Base-by-base conservation (phyloP, 2,329 filamentous ascomycete species). In the Nemania serpens region DNA sequence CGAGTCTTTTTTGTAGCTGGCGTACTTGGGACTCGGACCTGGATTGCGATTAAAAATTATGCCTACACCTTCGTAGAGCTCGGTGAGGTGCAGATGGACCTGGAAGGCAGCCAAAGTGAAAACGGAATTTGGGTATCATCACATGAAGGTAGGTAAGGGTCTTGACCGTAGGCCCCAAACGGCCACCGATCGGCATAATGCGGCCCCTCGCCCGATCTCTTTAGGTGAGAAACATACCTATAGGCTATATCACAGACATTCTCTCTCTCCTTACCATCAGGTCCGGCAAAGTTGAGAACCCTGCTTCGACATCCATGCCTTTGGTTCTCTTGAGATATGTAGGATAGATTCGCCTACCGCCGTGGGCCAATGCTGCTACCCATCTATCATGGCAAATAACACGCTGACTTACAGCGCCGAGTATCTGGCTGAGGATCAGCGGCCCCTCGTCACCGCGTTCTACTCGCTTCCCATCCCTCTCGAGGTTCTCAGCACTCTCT, bases 391-490 rank as follows among this genome's bases (percentile, higher is more conserved):
- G 58, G 43, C 49, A 11, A 49, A 50, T 33, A 53, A 15, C 33
- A 60, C 62, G 33, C 25, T 51, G 41, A 64, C 57, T 15, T 67
- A 66, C 47, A 66, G 63, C 53, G 55, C 63, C 5, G 66, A 66
- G 42, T 71, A 69, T 46, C 53, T 71, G 11, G 70, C 68, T 18
- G 56, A 71, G 39, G 59, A 58, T 65, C 69, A 29, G 62, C 60
- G 52, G 11, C 42, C 57, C 1, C 42, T 68, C 1, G 52, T 68
- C 9, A 68, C 59, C 34, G 59, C 63, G 5, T 67, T 69, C 25
- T 71, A 68, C 37, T 57, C 67, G 1, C 61, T 71, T 2, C 68
- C 70, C 5, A 71, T 71, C 7, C 64, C 68, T 4, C 65, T 71
- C 45, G 67, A 68, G 58, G 59, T 71, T 9, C 12, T 68, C 25